These are phyloP conservation scores for Aspergillus persii DNA, from an alignment of 2,329 filamentous ascomycete genomes.

Conservation along the genomic window DNA sequence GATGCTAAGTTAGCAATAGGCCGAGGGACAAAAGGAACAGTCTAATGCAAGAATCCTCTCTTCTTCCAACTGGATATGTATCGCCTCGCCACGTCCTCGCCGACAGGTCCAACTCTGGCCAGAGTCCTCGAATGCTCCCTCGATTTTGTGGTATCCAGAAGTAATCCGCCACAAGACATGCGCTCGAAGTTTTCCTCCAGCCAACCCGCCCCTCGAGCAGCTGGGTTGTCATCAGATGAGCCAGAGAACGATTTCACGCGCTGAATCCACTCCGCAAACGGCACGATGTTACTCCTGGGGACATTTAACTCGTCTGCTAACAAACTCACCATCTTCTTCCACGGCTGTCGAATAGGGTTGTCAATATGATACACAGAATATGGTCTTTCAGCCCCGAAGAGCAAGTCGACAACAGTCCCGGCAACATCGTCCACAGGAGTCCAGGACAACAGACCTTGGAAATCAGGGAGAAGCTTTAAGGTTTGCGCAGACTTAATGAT, in stretches of 20 bases:
- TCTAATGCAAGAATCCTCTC: slow-evolving; percentile 4
- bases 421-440: slow-evolving; percentile 47
- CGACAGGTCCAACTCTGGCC: slow-evolving; percentile 4
- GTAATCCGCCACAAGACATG: slow-evolving; percentile 48
- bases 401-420: slow-evolving; percentile 32
- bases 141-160: slow-evolving; percentile 38
- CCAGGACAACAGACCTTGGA: slow-evolving; percentile 46
- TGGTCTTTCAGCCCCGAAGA: slow-evolving; percentile 16
- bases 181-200: slow-evolving; percentile 34
- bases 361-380: slow-evolving; percentile 48
- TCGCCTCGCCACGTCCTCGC: slow-evolving; percentile 6
- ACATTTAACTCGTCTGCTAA: slow-evolving; percentile 36
- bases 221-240: slow-evolving; percentile 29
- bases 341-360: slow-evolving; percentile 44
- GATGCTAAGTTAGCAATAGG: too few relatives aligned
- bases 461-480: slow-evolving; percentile 42
- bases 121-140: slow-evolving; percentile 34
- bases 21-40: background rate
- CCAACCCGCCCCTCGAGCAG: slow-evolving; percentile 29
- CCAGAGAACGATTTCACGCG: slow-evolving; percentile 29
- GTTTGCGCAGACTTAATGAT: slow-evolving; percentile 52
- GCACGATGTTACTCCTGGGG: slow-evolving; percentile 29
- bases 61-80: slow-evolving; percentile 15
- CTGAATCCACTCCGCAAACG: slow-evolving; percentile 43
- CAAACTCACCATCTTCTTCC: slow-evolving; percentile 36